These are phyloP conservation scores for Sequoiadendron giganteum DNA, from an alignment of 75 land plant species.

Conservation along the genomic window DNA sequence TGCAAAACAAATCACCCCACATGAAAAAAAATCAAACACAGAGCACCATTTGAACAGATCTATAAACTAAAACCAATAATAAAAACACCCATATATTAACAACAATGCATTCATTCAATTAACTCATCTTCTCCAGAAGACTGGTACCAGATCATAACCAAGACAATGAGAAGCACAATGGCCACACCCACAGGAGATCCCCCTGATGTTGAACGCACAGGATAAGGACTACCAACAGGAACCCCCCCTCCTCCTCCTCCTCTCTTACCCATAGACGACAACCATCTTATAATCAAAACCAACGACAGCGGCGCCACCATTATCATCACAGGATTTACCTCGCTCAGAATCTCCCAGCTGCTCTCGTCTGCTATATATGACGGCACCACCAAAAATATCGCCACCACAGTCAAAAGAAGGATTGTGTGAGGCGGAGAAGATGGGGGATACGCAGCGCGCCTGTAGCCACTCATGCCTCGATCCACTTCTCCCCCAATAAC, in stretches of 20 bases:
- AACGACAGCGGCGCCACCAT: not conserved
- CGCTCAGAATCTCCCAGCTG: not conserved
- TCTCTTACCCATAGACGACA: not conserved
- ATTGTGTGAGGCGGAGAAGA: not conserved
- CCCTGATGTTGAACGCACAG: not conserved
- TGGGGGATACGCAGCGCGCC: not conserved
- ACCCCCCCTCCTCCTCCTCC: too few species aligned
- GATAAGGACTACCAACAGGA: not conserved
- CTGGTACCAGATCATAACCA: conserved; percentile 12
- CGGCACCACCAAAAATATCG: not conserved
- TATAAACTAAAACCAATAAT: too few species aligned
- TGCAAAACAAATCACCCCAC: too few species aligned
- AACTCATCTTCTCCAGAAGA: not conserved
- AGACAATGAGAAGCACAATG: conserved; percentile 8
- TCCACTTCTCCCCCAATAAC: not conserved
- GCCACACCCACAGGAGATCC: conserved; percentile 12
- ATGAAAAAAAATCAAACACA: too few species aligned
- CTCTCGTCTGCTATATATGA: not conserved
- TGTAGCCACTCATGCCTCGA: not conserved
- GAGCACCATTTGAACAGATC: too few species aligned
- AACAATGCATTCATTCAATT: not conserved
- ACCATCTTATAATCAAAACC: not conserved
- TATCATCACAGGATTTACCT: not conserved
- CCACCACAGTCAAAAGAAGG: not conserved
- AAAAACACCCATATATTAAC: too few species aligned